Base-by-base conservation (phyloP, 2,329 filamentous ascomycete species). In the Phialemoniopsis sp. region DNA sequence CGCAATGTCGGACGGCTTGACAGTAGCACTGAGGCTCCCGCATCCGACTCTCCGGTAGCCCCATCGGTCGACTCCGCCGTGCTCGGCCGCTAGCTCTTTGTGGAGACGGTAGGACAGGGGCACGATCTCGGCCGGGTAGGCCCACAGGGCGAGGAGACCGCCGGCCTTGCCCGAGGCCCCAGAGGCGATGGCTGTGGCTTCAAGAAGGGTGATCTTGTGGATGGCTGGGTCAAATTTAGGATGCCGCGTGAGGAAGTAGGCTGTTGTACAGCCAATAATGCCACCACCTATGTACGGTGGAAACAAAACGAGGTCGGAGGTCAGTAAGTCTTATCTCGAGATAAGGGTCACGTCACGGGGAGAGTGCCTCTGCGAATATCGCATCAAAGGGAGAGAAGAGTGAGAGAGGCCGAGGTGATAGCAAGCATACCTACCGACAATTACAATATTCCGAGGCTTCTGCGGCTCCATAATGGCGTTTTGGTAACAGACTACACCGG, bases 111-210 rank as follows among this genome's bases (percentile, higher is more conserved):
- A 97, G 42, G 87, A 94, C 32, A 97, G 69, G 1, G 87, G 87
- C 1, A 96, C 91, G 30, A 97, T 80, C 52, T 78, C 84, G 41
- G 70, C 72, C 0, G 93, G 93, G 56, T 95, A 96, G 1, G 91
- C 93, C 89, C 91, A 97, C 13, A 90, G 70, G 1, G 84, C 93
- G 16, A 98, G 74, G 5, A 98, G 72, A 2, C 93, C 93, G 13
- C 93, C 93, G 1, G 93, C 91, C 66, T 96, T 97, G 31, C 93
- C 93, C 8, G 89, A 95, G 29, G 93, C 91, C 17, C 87, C 91
- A n/a, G 88, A 80, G 7, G 93, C 93, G 47, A 97, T 83, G 33
- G 82, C 74, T 4, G 81, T 82, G 1, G 93, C 89, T 69, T 98
- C 93, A 39, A 97, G 73, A 21, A 98, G 72, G 2, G 87, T 95